Conservation (phyloP, 352 stramenopile genomes). For the Globisporangium takayamanum region DNA sequence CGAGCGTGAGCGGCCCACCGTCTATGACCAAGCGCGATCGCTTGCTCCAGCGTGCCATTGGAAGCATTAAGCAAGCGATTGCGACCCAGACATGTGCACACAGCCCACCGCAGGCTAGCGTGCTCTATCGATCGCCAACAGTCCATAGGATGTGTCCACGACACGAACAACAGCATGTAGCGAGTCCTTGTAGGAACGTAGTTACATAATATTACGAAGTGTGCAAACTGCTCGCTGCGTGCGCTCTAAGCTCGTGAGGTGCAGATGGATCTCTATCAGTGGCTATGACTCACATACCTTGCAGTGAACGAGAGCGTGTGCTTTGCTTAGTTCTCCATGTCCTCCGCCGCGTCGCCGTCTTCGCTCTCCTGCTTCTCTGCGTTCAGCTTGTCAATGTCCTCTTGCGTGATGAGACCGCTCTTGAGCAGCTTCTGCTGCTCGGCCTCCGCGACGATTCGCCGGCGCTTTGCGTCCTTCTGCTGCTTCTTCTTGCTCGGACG, state of each 20-base stretch:
- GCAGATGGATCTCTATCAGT: background rate
- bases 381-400: slow-evolving; percentile 81
- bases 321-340: slow-evolving; percentile 42
- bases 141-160: too few species aligned
- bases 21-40: too few species aligned
- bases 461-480: slow-evolving; percentile 78
- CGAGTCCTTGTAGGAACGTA: background rate
- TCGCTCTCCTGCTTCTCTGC: slow-evolving; percentile 36
- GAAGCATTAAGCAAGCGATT: too few species aligned
- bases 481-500: slow-evolving; percentile 82
- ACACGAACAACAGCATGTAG: too few species aligned
- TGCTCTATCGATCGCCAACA: too few species aligned
- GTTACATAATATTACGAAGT: slow-evolving; percentile 2
- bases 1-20: too few species aligned
- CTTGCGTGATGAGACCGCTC: slow-evolving; percentile 70
- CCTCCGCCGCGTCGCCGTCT: slow-evolving; percentile 24
- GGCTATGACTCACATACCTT: too few species aligned
- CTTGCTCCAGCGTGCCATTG: too few species aligned
- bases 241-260: too few species aligned
- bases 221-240: background rate
- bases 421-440: slow-evolving; percentile 78
- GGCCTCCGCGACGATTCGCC: slow-evolving; percentile 54
- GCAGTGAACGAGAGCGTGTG: background rate
- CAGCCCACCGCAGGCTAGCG: too few species aligned
- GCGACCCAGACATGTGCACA: too few species aligned